Conservation (phyloP, 2,329 filamentous ascomycete species). For the Talaromyces sp. region DNA sequence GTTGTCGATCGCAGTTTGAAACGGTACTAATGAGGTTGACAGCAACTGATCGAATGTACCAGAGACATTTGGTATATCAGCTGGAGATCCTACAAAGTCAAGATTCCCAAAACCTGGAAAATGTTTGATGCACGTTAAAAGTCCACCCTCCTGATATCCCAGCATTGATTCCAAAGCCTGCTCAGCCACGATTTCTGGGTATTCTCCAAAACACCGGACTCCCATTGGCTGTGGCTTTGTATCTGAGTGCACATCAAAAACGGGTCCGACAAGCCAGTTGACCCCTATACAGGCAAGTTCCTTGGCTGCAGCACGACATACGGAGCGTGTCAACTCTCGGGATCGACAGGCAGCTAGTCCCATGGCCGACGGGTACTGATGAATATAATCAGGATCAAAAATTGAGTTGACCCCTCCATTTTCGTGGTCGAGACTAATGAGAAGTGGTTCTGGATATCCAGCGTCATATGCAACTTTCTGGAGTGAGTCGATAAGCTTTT, state of each 20-base stretch:
- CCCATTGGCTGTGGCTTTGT: slow-evolving; percentile 17
- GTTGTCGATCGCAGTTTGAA: slow-evolving; percentile 16
- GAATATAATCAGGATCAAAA: slow-evolving; percentile 14
- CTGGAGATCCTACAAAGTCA: slow-evolving; percentile 16
- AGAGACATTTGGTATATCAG: slow-evolving; percentile 18
- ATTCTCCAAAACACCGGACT: slow-evolving; percentile 18
- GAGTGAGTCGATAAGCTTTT: slow-evolving; percentile 14
- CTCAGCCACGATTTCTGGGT: slow-evolving; percentile 15
- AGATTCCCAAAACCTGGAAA: slow-evolving; percentile 17
- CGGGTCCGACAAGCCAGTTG: slow-evolving; percentile 17
- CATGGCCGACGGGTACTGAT: slow-evolving; percentile 17
- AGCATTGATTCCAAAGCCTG: slow-evolving; percentile 16
- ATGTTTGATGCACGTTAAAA: slow-evolving; percentile 16
- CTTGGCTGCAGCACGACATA: slow-evolving; percentile 14
- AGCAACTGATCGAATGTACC: slow-evolving; percentile 17
- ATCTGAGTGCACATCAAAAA: slow-evolving; percentile 16
- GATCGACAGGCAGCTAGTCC: slow-evolving; percentile 16
- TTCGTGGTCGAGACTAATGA: slow-evolving; percentile 18
- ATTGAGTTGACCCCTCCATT: slow-evolving; percentile 18
- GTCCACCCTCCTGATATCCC: slow-evolving; percentile 13
- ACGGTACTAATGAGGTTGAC: slow-evolving; percentile 14
- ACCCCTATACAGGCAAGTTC: slow-evolving; percentile 15
- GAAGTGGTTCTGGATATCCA: slow-evolving; percentile 11
- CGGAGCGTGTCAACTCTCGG: slow-evolving; percentile 6
- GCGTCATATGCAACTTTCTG: slow-evolving; percentile 17